A percentile compares a stretch with the other conserved stretches of the same genome.
Conservation (phyloP, 495 filamentous ascomycete genomes). For the Friedmanniomyces endolithicus region DNA sequence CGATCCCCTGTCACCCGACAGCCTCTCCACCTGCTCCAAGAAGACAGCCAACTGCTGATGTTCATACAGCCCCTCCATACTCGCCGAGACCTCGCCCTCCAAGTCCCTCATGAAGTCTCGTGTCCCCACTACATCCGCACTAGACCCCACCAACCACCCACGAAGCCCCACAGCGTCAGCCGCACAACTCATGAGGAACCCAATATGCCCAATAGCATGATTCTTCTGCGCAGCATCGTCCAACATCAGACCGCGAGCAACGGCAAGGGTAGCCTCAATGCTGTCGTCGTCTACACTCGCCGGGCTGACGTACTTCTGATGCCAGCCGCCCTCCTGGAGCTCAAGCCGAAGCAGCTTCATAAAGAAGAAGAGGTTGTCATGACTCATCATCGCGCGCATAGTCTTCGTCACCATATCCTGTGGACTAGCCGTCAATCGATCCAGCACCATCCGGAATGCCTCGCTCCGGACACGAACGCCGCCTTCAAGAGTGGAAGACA, state of each 20-base stretch:
- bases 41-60: neutral
- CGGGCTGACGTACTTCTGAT: conserved; percentile 44
- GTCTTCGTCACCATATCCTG: conserved; percentile 41
- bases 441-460: conserved; percentile 35
- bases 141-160: conserved; percentile 57
- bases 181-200: conserved; percentile 57
- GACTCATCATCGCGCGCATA: conserved; percentile 52
- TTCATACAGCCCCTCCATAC: conserved; percentile 16
- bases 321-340: conserved; percentile 54
- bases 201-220: conserved; percentile 36
- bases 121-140: neutral
- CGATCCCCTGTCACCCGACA: neutral
- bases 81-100: conserved; percentile 9
- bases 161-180: conserved; percentile 74
- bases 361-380: conserved; percentile 56
- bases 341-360: conserved; percentile 60
- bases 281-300: neutral
- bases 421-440: conserved; percentile 55
- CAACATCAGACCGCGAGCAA: neutral
- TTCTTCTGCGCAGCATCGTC: conserved; percentile 15
- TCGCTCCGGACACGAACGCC: conserved; percentile 23
- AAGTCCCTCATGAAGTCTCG: conserved; percentile 9
- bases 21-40: conserved; percentile 12
- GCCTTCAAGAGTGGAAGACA: conserved; percentile 24
- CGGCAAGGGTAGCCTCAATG: neutral